Evolutionary conservation across 164 flowering plant genomes (phyloP), one percentile per base, ranked within the genome.

Genomic region (Aristolochia californica): DNA sequence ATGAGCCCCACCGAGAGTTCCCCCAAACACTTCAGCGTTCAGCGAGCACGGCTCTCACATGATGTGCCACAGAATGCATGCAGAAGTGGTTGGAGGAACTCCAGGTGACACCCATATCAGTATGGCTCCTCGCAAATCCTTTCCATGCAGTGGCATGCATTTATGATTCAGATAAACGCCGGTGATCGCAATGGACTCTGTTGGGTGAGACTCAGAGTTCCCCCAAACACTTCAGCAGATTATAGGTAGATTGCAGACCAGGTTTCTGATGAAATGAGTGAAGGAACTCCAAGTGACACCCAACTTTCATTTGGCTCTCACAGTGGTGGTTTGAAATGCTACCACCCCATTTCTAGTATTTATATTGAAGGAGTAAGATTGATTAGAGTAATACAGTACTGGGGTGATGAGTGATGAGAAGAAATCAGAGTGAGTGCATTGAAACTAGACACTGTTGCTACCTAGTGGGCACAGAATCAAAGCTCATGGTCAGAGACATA

Each of bases 11-110:
- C 40, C 40, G 40, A 47, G 50, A 47, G 50, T 47, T 47, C 22
- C 50, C 50, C 50, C 50, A 47, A 47, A 47, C 50, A 47, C 50
- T n/a, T n/a, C n/a, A n/a, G n/a, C n/a, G n/a, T 47, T 47, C 50
- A 20, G 50, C 22, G 0, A 20, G 10, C 40, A 0, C 10, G 40
- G 40, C 40, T 12, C 7, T 34, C 10, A 2, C 40, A 34, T 34
- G 10, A 20, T 4, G 22, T 47, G 50, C 50, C 5, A 47, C 20
- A 47, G 13, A 17, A 47, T 17, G 50, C 22, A 5, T 1, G 22
- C 22, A 17, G 50, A 47, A 47, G 50, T 47, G 50, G 22, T 47
- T 17, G 50, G 20, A 47, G 50, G 50, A 47, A 47, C 50, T 47
- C 50, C 50, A 13, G 22, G 50, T 47, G 22, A 47, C 50, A 47